Evolutionary conservation across 805 yeast species (phyloP), one percentile per base, ranked within the genome.

Genomic region (Ogataea corticis): DNA sequence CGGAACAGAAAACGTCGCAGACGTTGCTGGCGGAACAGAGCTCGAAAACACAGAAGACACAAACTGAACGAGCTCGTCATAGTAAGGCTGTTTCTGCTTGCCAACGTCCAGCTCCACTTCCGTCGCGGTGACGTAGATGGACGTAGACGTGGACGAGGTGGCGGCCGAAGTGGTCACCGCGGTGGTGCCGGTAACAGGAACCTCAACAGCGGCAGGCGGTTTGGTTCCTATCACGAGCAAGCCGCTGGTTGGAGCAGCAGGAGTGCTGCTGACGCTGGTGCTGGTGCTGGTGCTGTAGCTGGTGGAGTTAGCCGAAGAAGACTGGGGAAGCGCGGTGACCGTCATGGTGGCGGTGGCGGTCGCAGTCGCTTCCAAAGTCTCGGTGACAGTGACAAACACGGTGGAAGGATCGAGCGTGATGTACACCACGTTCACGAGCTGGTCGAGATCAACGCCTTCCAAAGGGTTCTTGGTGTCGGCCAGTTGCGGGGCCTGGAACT

Each of bases 401-500:
- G 64, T 60, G 1, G 50, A 39, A 27, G 63, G 60, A 4, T 50
- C 52, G 13, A 56, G 34, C 2, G 67, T 61, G 19, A 59, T 50
- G 50, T 58, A 60, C 12, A 62, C 55, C 19, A 53, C 58, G 33
- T 54, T 58, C 27, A 55, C 56, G 14, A 49, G 38, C 33, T 54
- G 55, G 40, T 54, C 56, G 9, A 54, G 49, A 35, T 54, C 49
- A 33, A 54, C 45, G 3, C 51, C 54, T 16, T 45, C 52, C 7
- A 45, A 41, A 3, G 48, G 46, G 44, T 44, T 48, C 21, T 27
- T 37, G 15, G 48, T 14, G 11, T 42, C 52, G 15, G 31, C 43
- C 5, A 27, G 46, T 13, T 23, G 25, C 7, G 36, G 41, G n/a
- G 47, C 36, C 25, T 33, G 25, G 29, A 37, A 36, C 14, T 48